Evolutionary conservation across 2,329 filamentous ascomycete genomes (phyloP).

Genomic region (Beauveria asiatica): DNA sequence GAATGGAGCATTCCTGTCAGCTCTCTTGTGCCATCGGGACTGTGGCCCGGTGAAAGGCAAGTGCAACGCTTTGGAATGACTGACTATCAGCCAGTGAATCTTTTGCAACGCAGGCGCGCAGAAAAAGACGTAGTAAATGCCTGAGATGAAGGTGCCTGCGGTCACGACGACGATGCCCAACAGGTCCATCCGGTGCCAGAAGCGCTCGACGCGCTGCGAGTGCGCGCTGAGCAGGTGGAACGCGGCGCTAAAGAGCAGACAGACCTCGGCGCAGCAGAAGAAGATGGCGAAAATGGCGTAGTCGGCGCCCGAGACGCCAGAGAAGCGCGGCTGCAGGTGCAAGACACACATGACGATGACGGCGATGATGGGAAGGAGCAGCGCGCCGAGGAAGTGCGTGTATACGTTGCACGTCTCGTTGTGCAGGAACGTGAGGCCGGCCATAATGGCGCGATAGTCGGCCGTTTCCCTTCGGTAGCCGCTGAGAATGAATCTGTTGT

Average conservation of each 20-base stretch:
- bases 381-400: conserved; percentile 12
- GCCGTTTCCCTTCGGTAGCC: conserved; percentile 12
- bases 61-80: neutral
- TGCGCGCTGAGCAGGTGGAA: neutral
- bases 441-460: conserved; percentile 10
- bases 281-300: neutral
- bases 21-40: neutral
- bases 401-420: conserved; percentile 15
- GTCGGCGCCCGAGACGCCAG: neutral
- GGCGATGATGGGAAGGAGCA: conserved; percentile 10
- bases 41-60: neutral
- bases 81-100: neutral
- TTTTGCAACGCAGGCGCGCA: neutral
- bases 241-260: too few species aligned
- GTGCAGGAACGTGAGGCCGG: conserved; percentile 12
- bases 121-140: neutral
- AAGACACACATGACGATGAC: neutral
- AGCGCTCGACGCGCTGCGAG: neutral
- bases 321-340: neutral
- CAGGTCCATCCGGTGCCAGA: neutral
- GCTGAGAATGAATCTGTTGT: conserved; percentile 9
- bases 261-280: neutral
- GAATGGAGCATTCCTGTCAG: neutral
- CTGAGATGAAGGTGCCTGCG: neutral
- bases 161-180: neutral